phyloP scores from a whole-genome alignment of 495 filamentous ascomycete genomes.

The Penicillium subrubescens region DNA sequence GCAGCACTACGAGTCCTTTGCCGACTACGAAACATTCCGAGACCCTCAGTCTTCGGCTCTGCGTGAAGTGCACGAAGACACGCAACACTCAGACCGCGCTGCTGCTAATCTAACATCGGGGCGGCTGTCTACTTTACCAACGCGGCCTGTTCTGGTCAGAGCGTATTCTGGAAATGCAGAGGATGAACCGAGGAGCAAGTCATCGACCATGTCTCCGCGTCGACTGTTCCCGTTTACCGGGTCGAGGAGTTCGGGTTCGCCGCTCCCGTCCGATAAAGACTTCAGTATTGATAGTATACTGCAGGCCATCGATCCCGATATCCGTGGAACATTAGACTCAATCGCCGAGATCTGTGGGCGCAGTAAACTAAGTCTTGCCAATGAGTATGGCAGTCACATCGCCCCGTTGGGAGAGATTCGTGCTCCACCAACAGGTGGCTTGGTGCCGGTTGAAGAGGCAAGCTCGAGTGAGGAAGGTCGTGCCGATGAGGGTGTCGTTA shows the following conservation, averaged over 20 bases:
- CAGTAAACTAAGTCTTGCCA: slow-evolving; percentile 61
- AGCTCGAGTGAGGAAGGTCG: slow-evolving; percentile 38
- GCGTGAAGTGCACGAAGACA: slow-evolving; percentile 31
- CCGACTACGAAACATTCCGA: slow-evolving; percentile 34
- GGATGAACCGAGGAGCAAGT: slow-evolving; percentile 20
- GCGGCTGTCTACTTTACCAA: slow-evolving; percentile 30
- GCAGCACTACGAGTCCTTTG: slow-evolving; percentile 26
- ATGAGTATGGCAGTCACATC: slow-evolving; percentile 65
- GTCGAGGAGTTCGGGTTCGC: slow-evolving; percentile 24
- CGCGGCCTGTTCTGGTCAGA: slow-evolving; percentile 49
- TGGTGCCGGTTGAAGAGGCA: slow-evolving; percentile 47
- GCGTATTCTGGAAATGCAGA: slow-evolving; percentile 43
- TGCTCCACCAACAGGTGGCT: slow-evolving; percentile 34
- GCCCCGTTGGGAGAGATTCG: slow-evolving; percentile 62
- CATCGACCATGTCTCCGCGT: slow-evolving; percentile 38
- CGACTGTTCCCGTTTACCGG: slow-evolving; percentile 35
- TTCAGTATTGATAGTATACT: slow-evolving; percentile 65
- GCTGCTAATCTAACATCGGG: slow-evolving; percentile 14
- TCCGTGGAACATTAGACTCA: slow-evolving; percentile 56
- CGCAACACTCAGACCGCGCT: slow-evolving; percentile 26
- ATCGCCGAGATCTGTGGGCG: slow-evolving; percentile 67
- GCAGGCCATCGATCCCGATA: slow-evolving; percentile 59
- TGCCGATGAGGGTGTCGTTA: slow-evolving; percentile 35
- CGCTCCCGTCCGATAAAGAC: slow-evolving; percentile 51
- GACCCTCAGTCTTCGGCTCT: slow-evolving; percentile 33